Evolutionary conservation across 306 rosid genomes (phyloP).

Genomic region (Prunus persica): Prunus_persica_NCBIv2 NC_034015.1:19219501-19220000

Average conservation of each 20-base stretch:
- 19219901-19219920: constrained; percentile 38
- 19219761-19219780: constrained; percentile 2
- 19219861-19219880: constrained; percentile 69
- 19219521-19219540: constrained; percentile 42
- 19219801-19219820: constrained; percentile 40
- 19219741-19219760: constrained; percentile 15
- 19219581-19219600: constrained; percentile 31
- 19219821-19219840: constrained; percentile 32
- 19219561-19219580: constrained; percentile 6
- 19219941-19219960: constrained; percentile 35
- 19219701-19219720: constrained; percentile 19
- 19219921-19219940: constrained; percentile 36
- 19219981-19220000: constrained; percentile 11
- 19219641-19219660: constrained; percentile 25
- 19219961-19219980: constrained; percentile 2
- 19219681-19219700: constrained; percentile 26
- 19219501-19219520: constrained; percentile 47
- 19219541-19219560: constrained; percentile 25
- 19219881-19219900: constrained; percentile 47
- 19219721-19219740: constrained; percentile 16
- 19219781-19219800: constrained; percentile 29
- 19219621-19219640: constrained; percentile 45
- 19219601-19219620: constrained; percentile 46
- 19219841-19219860: constrained; percentile 75
- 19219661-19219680: constrained; percentile 24